Base-by-base conservation (phyloP, 2,329 filamentous ascomycete species). In the Allantophomopsis cytisporea region DNA sequence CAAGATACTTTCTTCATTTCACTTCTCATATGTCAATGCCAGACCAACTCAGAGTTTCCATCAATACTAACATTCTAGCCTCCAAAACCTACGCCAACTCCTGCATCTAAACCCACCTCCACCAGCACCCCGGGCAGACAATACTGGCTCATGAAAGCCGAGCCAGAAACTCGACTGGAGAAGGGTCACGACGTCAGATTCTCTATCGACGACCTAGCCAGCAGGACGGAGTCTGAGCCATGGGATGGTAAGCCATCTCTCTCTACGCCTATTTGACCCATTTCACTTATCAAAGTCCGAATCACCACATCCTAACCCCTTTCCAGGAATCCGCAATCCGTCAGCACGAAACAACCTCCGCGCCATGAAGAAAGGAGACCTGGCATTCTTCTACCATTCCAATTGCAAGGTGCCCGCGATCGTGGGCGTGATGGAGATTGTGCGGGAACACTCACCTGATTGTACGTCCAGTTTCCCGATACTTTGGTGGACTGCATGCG, bases 351-450 rank as follows among this genome's bases (percentile, higher is more conserved):
- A 95, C 54, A 86, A 95, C 56, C 79, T 98, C 62, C 76, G 84
- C 21, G 74, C 77, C 7, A 98, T 98, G 91, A 87, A 84, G 51
- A 77, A 79, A 41, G 88, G 88, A 38, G 91, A 98, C 54, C 68
- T 88, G 23, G 88, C 87, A 18, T 96, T 98, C 63, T 96, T 98
- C 64, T 96, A 96, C 56, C 89, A 95, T 60, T 94, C 84, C 36
- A 94, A 91, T 52, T 91, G 84, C 61, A 94, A 93, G 56, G 73
- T 80, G 17, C 87, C 88, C 0, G 89, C 84, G 2, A 86, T 96
- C 36, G 86, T 80, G 1, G 88, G 88, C 2, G 74, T 80, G 14
- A 88, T 94, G 82, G 83, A 91, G 52, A 83, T 98, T 45, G 87
- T 93, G 13, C 70, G 75, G 47, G 88, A 94, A 55, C 82, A 85